A percentile compares a stretch with the other conserved stretches of the same genome.
phyloP scores from a whole-genome alignment of 2,329 filamentous ascomycete genomes.

The Paraconiothyrium brasiliense region DNA sequence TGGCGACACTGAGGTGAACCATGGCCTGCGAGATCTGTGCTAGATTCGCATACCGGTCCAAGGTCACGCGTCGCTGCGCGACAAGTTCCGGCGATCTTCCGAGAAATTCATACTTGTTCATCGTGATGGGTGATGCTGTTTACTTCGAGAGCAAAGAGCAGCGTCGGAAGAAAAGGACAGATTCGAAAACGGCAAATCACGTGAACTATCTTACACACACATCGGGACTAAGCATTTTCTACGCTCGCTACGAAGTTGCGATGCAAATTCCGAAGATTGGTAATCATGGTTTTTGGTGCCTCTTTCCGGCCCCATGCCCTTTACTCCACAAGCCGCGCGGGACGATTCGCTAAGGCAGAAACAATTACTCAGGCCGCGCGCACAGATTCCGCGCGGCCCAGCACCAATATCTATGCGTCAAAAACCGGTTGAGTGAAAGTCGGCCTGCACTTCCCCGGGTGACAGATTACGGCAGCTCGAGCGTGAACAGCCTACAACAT shows the following conservation, averaged over 20 bases:
- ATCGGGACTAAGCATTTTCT: neutral
- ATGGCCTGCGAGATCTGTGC: constrained; percentile 11
- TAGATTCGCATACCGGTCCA: constrained; percentile 17
- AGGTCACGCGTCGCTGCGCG: constrained; percentile 9
- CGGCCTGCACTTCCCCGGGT: neutral
- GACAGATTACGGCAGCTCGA: neutral
- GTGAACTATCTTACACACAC: neutral
- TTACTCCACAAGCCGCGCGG: constrained; percentile 15
- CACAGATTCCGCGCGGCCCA: neutral
- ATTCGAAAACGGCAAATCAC: neutral
- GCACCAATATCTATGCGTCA: neutral
- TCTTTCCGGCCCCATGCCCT: neutral
- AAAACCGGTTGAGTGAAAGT: no score
- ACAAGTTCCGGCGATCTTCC: constrained; percentile 12
- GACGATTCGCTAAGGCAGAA: neutral
- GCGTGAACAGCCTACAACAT: neutral
- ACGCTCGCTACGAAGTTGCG: neutral
- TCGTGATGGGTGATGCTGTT: constrained; percentile 3
- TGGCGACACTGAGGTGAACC: constrained; percentile 7
- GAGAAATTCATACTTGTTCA: constrained; percentile 15
- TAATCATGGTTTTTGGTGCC: constrained; percentile 1
- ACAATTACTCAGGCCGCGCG: constrained; percentile 5
- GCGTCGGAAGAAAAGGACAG: neutral
- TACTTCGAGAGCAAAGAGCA: neutral
- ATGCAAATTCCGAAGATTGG: neutral